Conservation (phyloP, 768 basidiomycete species). For the Suillus decipiens region DNA sequence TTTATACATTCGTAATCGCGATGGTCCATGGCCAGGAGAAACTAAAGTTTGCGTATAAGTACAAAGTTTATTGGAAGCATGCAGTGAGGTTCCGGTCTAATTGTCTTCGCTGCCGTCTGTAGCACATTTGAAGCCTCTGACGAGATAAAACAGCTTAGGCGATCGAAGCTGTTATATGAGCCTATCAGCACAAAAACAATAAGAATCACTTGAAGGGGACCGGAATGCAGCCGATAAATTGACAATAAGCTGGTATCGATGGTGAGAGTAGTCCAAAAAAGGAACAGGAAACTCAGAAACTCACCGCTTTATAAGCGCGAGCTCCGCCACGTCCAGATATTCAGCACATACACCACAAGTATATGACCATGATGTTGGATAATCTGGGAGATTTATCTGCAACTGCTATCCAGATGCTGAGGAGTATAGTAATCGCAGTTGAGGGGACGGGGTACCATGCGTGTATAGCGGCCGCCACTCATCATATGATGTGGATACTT, state of each 20-base stretch:
- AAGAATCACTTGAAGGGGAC: conserved; percentile 1
- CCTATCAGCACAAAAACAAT: background rate
- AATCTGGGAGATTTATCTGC: background rate
- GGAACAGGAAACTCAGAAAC: background rate
- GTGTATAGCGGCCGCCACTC: too few species aligned
- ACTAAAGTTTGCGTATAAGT: background rate
- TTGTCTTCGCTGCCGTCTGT: background rate
- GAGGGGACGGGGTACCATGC: background rate
- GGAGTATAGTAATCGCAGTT: background rate
- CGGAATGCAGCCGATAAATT: background rate
- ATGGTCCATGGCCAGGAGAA: background rate
- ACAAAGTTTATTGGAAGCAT: conserved; percentile 7
- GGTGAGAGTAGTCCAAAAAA: background rate
- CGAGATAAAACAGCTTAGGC: background rate
- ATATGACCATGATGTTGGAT: background rate
- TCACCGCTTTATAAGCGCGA: background rate
- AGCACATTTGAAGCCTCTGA: background rate
- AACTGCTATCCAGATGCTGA: background rate
- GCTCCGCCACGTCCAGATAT: background rate
- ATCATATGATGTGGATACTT: background rate
- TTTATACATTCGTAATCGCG: background rate
- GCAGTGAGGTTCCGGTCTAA: background rate
- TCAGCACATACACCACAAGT: background rate
- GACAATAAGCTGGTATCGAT: conserved; percentile 7
- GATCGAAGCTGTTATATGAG: background rate